A percentile compares a stretch with the other conserved stretches of the same genome.
phyloP scores from a whole-genome alignment of 176 grass and related monocot genomes.

The Puccinellia tenuiflora region DNA sequence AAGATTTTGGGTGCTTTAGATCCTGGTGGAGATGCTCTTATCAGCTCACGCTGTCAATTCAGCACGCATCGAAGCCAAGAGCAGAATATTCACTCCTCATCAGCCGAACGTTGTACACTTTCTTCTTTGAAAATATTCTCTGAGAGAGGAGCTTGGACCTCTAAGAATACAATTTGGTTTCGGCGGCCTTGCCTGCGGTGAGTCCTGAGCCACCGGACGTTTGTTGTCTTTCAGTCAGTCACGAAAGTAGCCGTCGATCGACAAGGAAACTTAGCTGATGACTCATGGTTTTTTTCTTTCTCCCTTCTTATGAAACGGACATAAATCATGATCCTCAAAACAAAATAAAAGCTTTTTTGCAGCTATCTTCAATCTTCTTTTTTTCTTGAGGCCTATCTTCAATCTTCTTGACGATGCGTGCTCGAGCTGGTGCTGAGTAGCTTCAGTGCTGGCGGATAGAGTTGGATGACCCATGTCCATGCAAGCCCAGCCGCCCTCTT shows the following conservation, averaged over 20 bases:
- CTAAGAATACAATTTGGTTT: too few relatives aligned
- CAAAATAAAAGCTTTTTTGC: background rate
- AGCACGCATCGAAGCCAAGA: too few relatives aligned
- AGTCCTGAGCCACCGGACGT: background rate
- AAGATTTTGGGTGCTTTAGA: too few relatives aligned
- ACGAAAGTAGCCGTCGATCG: background rate
- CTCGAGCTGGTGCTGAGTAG: background rate
- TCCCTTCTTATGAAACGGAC: background rate
- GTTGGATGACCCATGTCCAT: background rate
- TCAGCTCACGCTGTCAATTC: too few relatives aligned
- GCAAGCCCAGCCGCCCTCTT: background rate
- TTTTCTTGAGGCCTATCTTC: too few relatives aligned
- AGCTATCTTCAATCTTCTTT: too few relatives aligned
- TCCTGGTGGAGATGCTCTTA: too few relatives aligned
- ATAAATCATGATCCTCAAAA: background rate
- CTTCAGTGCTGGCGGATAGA: conserved; percentile 25
- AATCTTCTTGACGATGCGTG: background rate
- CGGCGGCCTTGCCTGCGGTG: background rate
- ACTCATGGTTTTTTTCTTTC: too few relatives aligned
- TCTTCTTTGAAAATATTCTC: background rate
- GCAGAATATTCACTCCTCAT: too few relatives aligned
- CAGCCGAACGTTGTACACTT: background rate
- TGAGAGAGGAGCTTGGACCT: background rate
- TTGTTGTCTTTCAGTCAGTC: background rate
- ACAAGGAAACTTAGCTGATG: background rate